Base-by-base conservation (phyloP, 2,329 filamentous ascomycete species). In the Calonectria hawksworthii region DNA sequence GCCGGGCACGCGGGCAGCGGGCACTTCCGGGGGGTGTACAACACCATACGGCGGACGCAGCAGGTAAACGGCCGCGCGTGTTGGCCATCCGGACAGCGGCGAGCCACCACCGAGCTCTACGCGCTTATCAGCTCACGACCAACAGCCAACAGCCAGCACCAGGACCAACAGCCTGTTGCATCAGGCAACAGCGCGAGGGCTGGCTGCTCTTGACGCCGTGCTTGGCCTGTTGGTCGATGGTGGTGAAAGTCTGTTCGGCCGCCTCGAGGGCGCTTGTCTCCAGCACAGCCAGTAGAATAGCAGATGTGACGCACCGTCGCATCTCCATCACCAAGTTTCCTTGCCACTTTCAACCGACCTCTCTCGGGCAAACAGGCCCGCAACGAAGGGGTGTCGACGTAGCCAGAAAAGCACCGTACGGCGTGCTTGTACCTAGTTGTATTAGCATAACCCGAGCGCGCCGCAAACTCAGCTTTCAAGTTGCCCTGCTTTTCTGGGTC, bases 271-370 rank as follows among this genome's bases (percentile, higher is more conserved):
- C 71, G 68, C 63, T 63, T 70, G 65, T 44, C 66, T 44, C 66
- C 41, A 47, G 28, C 41, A 34, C 61, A 67, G 65, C 70, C 61
- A 51, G 52, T 54, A 74, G 75, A 63, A 41, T 36, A 41, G 11
- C 34, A 71, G 65, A 67, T 70, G 74, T 72, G 79, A 77, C 75
- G 70, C 65, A 74, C 67, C 71, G 61, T 75, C 65, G 56, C 72
- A 73, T 75, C 74, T 63, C 73, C 72, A 72, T 56, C 76, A 51
- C 63, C 32, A 59, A 44, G 41, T 44, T 72, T 72, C 70, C 65
- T 63, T 64, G 75, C 68, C 72, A 52, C 65, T 47, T 69, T 32
- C 63, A 72, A 70, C 72, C 75, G 66, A 32, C 54, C 71, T 51
- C 38, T 65, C 72, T 64, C 70, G 70, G 68, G 63, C 56, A n/a